Evolutionary conservation across 129 eudicot species (phyloP).

Genomic region (Ambrosia artemisiifolia): DNA sequence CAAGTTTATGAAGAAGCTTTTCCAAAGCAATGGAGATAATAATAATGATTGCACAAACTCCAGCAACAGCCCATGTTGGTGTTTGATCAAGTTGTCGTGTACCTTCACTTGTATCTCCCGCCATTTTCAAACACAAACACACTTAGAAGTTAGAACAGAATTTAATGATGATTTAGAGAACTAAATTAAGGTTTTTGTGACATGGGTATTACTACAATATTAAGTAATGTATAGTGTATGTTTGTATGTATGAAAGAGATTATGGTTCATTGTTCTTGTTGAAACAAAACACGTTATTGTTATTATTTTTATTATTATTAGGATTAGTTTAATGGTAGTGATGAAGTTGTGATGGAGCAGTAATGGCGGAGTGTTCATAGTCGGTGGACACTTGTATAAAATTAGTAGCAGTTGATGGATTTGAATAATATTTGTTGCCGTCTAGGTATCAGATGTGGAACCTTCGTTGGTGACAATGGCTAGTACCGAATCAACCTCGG

Average conservation of each 20-base stretch:
- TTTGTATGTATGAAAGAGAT: not conserved
- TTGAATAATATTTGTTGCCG: not conserved
- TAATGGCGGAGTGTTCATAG: constrained; percentile 33
- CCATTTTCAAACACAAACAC: constrained; percentile 29
- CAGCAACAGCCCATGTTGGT: constrained; percentile 97
- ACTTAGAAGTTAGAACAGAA: not conserved
- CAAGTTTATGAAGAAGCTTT: constrained; percentile 69
- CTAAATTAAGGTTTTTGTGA: constrained; percentile 4
- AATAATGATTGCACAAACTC: constrained; percentile 75
- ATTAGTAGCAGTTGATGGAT: not conserved
- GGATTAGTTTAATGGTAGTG: constrained; percentile 29
- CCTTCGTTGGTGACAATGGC: constrained; percentile 21
- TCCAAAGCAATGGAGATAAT: constrained; percentile 62
- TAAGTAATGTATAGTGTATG: constrained; percentile 7
- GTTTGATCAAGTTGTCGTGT: constrained; percentile 61
- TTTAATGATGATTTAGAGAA: not conserved
- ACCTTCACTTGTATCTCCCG: constrained; percentile 33
- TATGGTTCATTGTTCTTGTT: too few species aligned
- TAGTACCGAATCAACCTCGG: not conserved
- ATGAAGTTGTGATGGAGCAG: constrained; percentile 39
- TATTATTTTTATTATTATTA: not conserved
- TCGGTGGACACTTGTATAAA: constrained; percentile 13
- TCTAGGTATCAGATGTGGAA: not conserved
- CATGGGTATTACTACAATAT: not conserved
- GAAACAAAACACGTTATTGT: too few species aligned